A percentile compares a stretch with the other conserved stretches of the same genome.
These are phyloP conservation scores for Anethum foeniculum DNA, from an alignment of 140 eudicot genomes.

Conservation along the genomic window DNA sequence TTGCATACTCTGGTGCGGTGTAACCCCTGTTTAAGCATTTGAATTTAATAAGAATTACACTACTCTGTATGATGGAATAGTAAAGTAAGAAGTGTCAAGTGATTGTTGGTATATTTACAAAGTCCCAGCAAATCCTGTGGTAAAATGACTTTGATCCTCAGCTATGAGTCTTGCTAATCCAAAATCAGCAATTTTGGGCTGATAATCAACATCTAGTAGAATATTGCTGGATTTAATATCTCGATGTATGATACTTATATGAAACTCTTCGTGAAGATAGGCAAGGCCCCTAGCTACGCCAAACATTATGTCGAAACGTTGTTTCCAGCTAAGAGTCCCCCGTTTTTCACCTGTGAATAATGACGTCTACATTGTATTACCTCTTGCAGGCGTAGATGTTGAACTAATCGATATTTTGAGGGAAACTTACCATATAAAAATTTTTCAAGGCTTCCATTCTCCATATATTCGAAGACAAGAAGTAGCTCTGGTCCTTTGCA, in stretches of 20 bases:
- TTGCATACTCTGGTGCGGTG: constrained; percentile 49
- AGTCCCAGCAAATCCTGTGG: constrained; percentile 47
- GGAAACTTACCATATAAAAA: constrained; percentile 31
- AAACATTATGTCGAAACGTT: constrained; percentile 24
- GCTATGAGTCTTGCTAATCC: constrained; percentile 33
- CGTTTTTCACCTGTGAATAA: constrained; percentile 30
- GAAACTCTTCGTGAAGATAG: constrained; percentile 45
- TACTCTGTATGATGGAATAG: not conserved
- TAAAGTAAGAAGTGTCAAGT: not conserved
- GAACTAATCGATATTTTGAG: not conserved
- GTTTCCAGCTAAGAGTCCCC: constrained; percentile 45
- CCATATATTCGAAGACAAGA: constrained; percentile 42
- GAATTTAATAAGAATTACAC: not conserved
- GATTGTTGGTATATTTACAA: constrained; percentile 28
- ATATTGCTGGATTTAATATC: constrained; percentile 55
- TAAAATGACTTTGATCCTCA: constrained; percentile 43
- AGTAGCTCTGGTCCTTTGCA: constrained; percentile 32
- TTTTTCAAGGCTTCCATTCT: constrained; percentile 50
- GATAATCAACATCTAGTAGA: constrained; percentile 36
- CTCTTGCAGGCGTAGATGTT: not conserved
- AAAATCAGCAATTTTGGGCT: constrained; percentile 55
- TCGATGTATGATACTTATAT: constrained; percentile 43
- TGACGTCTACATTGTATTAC: not conserved
- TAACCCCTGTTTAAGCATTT: constrained; percentile 15
- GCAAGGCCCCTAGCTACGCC: constrained; percentile 26